Evolutionary conservation across 2,329 filamentous ascomycete genomes (phyloP), one percentile per base, ranked within the genome.

Genomic region (Fusarium citri): DNA sequence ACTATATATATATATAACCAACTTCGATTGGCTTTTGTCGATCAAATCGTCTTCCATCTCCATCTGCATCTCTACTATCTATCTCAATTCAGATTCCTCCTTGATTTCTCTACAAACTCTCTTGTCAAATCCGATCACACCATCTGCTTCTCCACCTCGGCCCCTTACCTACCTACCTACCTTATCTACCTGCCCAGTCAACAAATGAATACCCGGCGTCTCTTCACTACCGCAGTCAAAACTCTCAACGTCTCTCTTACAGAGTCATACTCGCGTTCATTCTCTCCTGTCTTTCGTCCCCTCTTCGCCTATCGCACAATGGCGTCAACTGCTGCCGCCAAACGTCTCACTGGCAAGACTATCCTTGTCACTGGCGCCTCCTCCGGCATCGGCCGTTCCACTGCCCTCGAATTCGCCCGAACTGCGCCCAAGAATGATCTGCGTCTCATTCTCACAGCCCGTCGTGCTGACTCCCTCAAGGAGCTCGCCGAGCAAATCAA

Each of bases 341-440:
- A 94, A 80, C 94, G 95, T 83, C 92, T 99, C 65, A 87, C 92
- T 76, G 94, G 94, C 87, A 98, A 98, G 84, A 98, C 94, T 7
- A 85, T 98, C 63, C 82, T 98, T 60, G 88, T 99, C 69, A 98
- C 96, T 8, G 96, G 96, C 59, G 96, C 96, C 31, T 96, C 92
- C 6, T 97, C 94, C 22, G 96, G 96, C 67, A 98, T 99, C 80
- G 96, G 96, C 25, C 88, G 87, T 59, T 89, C 87, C 74, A 91
- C 88, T 20, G 96, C 95, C n/a, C 84, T 96, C 71, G 96, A 98
- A 80, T 99, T 98, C 77, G 96, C 96, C 26, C 89, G 93, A 60
- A 95, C 94, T 3, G 88, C 92, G 23, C 94, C 94, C 10, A 86
- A 90, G 59, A 86, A 90, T 77, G 87, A 92, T 78, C 85, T 98